Evolutionary conservation across 768 basidiomycete species (phyloP).

Genomic region (Strobilomyces echinocephalus): DNA sequence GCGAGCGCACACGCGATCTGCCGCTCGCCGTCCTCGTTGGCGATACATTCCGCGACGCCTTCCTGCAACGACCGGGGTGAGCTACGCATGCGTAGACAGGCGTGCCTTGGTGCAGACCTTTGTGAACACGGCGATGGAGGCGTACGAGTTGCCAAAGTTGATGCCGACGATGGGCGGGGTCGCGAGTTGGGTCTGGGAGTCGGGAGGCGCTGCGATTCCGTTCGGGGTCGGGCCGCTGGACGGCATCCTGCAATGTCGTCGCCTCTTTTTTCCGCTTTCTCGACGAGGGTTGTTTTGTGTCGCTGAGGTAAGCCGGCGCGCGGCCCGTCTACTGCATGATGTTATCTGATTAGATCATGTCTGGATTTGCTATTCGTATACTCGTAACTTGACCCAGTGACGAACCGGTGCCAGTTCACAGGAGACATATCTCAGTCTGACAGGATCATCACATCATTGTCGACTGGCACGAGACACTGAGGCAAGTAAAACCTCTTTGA

Average conservation of each 20-base stretch:
- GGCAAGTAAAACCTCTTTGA: no score
- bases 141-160: slow-evolving; percentile 94
- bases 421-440: no score
- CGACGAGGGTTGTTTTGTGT: not conserved
- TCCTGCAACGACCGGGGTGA: slow-evolving; percentile 48
- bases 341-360: no score
- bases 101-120: slow-evolving; percentile 51
- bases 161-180: slow-evolving; percentile 77
- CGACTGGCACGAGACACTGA: no score
- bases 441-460: no score
- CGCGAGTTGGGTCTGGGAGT: slow-evolving; percentile 19
- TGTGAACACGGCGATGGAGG: slow-evolving; percentile 91
- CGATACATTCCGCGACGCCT: slow-evolving; percentile 89
- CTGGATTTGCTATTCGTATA: no score
- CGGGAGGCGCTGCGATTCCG: slow-evolving; percentile 44
- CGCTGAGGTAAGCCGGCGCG: not conserved
- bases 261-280: not conserved
- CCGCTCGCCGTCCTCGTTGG: slow-evolving; percentile 97
- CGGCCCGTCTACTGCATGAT: no score
- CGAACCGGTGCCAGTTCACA: no score
- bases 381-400: no score
- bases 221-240: slow-evolving; percentile 42
- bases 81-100: no score
- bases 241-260: slow-evolving; percentile 30
- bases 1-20: slow-evolving; percentile 95